phyloP scores from a whole-genome alignment of 306 rosid species.

The Delonix regia region DNA sequence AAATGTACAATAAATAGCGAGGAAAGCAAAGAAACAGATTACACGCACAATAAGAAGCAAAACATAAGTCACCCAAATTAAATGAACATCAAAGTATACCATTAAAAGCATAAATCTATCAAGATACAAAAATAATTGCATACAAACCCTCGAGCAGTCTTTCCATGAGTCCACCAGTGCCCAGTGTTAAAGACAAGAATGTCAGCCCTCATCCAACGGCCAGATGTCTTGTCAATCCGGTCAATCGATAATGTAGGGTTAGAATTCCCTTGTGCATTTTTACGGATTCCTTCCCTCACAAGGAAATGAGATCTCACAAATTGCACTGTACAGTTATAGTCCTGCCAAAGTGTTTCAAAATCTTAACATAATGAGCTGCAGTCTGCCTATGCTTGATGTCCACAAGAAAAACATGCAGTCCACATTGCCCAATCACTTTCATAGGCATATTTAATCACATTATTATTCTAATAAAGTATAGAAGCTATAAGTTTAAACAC shows the following conservation, averaged over 20 bases:
- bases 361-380: constrained; percentile 36
- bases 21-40: constrained; percentile 18
- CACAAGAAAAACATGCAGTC: constrained; percentile 30
- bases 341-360: constrained; percentile 68
- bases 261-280: constrained; percentile 68
- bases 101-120: constrained; percentile 30
- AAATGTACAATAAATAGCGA: constrained; percentile 13
- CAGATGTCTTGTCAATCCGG: constrained; percentile 79
- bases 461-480: constrained; percentile 5
- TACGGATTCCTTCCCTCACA: constrained; percentile 82
- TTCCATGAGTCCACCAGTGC: constrained; percentile 99
- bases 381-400: constrained; percentile 19
- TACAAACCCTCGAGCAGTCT: constrained; percentile 93
- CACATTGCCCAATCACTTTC: constrained; percentile 23
- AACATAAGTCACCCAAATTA: not conserved
- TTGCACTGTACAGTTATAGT: constrained; percentile 72
- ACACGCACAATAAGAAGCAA: not conserved
- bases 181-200: constrained; percentile 96
- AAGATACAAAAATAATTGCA: constrained; percentile 34
- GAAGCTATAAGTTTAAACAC: not conserved
- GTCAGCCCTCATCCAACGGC: constrained; percentile 89
- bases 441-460: constrained; percentile 15
- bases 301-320: constrained; percentile 98
- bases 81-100: not conserved
- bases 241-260: constrained; percentile 93